Base-by-base conservation (phyloP, 768 basidiomycete genomes). In the Ramaria sp. region DNA sequence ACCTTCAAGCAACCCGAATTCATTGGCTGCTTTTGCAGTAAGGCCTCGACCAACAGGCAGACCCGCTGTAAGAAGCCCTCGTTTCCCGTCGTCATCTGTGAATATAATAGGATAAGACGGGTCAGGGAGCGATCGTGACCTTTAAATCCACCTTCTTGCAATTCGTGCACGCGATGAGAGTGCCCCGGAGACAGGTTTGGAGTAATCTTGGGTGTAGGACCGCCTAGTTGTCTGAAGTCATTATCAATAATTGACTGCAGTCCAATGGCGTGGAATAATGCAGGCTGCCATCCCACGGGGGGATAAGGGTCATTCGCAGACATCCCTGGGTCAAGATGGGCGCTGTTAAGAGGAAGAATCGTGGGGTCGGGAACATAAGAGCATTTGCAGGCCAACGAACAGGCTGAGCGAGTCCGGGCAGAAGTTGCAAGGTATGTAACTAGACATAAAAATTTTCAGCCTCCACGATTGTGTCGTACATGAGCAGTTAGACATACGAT, bases 381-480 rank as follows among this genome's bases (percentile, higher is more conserved):
- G 69, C 88, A 97, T 70, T 98, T 98, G 76, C 95, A 99, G 0
- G 91, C 90, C 45, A 97, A 72, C 1, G 94, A 98, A 68, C 96
- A 98, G 66, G 78, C 82, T 1, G 93, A 96, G 30, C 95, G 82
- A 3, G 79, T 79, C 39, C 72, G 71, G 61, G 69, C 67, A 9
- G 71, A 72, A 0, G 96, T 99, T 8, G 91, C 89, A 48, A 82
- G 85, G 73, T 94, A 98, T 0, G 96, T 97, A 50, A 99, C 67
- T 69, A 51, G 15, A 47, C 24, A 48, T 27, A 43, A 38, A 27
- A 18, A 18, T 10, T 22, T 36, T 9, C 15, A 32, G 20, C 4
- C 32, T 10, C n/a, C n/a, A n/a, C n/a, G n/a, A n/a, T 59, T 32
- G 20, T 20, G 8, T 4, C 6, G n/a, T n/a, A 44, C 20, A 51